Base-by-base conservation (phyloP, 768 basidiomycete species). In the Termitomyces sp. region DNA sequence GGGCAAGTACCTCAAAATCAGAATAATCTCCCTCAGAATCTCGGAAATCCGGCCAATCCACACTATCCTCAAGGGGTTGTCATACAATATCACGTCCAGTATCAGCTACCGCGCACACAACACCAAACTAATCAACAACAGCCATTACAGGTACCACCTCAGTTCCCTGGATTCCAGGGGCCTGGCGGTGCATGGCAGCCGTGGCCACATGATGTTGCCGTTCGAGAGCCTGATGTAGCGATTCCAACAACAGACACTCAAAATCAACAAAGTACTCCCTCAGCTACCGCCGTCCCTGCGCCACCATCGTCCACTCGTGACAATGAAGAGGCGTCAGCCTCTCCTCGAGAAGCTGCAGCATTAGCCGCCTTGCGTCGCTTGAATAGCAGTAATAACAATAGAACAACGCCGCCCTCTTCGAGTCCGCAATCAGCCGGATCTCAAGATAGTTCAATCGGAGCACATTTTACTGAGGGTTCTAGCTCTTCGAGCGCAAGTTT, bases 101-200 rank as follows among this genome's bases (percentile, higher is more conserved):
- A 84, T 57, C 81, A 80, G 61, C 64, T 68, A 52, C 75, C 70
- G 30, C 71, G 70, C 23, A 71, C 69, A 67, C 69, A 62, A 67
- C 74, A 69, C 50, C 67, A 62, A 19, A 59, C 51, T 56, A 59
- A 61, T 43, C 73, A 66, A 52, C 63, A 65, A 48, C 70, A 59
- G 32, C 66, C 65, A 63, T 71, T 73, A 25, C 76, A 74, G 43
- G 77, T 76, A 4, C 70, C 81, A 5, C 87, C 85, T 1, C 77
- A 75, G 30, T 85, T 83, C 59, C 63, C 74, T 56, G 86, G 88
- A 12, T 88, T 89, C 61, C 74, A 76, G 39, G 86, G 84, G 9
- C 86, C 85, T 9, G 79, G 78, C 35, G 82, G 80, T 19, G 76
- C 70, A n/a, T 88, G 85, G 84, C 83, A 83, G 55, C 79, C 77